A percentile compares a stretch with the other conserved stretches of the same genome.
phyloP scores from a whole-genome alignment of 2,329 filamentous ascomycete genomes.

The Sphaerostilbella broomeana region DNA sequence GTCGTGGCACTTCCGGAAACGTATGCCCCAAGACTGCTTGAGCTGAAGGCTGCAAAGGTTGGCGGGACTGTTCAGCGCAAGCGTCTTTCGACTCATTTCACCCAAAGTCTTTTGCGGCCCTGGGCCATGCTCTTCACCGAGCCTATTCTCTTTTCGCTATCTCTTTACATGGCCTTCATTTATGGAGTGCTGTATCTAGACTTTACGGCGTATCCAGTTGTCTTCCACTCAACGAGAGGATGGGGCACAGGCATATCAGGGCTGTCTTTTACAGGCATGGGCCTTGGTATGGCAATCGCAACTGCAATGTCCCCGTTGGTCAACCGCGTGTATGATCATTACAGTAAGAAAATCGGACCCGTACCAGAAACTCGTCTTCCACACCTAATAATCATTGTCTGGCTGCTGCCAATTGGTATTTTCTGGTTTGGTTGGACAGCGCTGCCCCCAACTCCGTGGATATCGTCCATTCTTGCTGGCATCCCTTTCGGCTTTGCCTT shows the following conservation, averaged over 20 bases:
- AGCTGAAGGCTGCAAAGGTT: neutral
- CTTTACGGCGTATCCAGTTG: neutral
- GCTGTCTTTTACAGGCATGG: neutral
- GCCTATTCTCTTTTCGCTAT: neutral
- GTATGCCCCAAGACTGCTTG: neutral
- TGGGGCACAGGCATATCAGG: neutral
- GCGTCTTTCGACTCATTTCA: neutral
- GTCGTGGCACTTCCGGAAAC: neutral
- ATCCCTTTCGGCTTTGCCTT: neutral
- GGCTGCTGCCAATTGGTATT: neutral
- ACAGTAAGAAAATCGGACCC: neutral
- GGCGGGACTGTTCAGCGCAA: neutral
- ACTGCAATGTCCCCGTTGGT: neutral
- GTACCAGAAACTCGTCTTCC: conserved; percentile 6
- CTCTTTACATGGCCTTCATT: neutral
- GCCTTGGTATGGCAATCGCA: neutral
- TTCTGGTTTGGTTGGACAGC: conserved; percentile 1
- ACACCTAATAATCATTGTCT: neutral
- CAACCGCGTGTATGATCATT: neutral
- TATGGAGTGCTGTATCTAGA: neutral
- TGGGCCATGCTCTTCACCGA: neutral
- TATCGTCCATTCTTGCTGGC: conserved; percentile 21
- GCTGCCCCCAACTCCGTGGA: conserved; percentile 21
- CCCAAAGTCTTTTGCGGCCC: neutral
- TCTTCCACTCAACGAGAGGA: neutral